Evolutionary conservation across 2,329 filamentous ascomycete species (phyloP).

Genomic region (Cadophora malorum): DNA sequence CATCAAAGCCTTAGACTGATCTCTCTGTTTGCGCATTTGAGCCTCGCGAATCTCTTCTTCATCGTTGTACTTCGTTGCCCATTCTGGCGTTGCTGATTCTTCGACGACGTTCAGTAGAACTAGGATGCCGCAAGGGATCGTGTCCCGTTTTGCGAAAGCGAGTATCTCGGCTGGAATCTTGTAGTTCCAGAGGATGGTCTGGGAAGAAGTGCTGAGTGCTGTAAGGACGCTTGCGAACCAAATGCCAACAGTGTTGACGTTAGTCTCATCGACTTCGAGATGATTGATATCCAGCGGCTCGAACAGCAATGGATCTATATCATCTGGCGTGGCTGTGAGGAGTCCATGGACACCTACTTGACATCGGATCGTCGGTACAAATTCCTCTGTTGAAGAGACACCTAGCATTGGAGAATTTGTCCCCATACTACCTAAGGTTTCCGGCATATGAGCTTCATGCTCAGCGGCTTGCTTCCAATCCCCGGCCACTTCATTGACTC

Average conservation of each 20-base stretch:
- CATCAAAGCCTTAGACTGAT: constrained; percentile 51
- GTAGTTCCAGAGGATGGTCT: constrained; percentile 67
- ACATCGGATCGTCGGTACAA: constrained; percentile 51
- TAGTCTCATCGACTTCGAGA: constrained; percentile 29
- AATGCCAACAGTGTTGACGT: constrained; percentile 48
- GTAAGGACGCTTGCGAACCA: constrained; percentile 66
- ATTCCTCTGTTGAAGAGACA: constrained; percentile 33
- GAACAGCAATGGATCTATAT: constrained; percentile 40
- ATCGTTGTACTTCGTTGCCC: constrained; percentile 54
- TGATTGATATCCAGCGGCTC: constrained; percentile 34
- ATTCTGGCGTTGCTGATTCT: constrained; percentile 59
- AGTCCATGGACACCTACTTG: constrained; percentile 57
- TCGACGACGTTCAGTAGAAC: constrained; percentile 59
- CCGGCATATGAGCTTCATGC: constrained; percentile 11
- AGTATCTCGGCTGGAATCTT: constrained; percentile 60
- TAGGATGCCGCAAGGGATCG: constrained; percentile 64
- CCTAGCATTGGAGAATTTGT: constrained; percentile 18
- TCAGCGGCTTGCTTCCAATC: background rate
- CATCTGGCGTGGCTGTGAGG: constrained; percentile 52
- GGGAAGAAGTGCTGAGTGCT: constrained; percentile 59
- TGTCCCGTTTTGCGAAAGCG: constrained; percentile 56
- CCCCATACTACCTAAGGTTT: background rate
- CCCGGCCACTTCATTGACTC: background rate
- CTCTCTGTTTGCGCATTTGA: constrained; percentile 47
- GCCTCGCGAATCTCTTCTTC: constrained; percentile 48